Base-by-base conservation (phyloP, 108 stramenopile species). In the Pseudonitzschia pungens region DNA sequence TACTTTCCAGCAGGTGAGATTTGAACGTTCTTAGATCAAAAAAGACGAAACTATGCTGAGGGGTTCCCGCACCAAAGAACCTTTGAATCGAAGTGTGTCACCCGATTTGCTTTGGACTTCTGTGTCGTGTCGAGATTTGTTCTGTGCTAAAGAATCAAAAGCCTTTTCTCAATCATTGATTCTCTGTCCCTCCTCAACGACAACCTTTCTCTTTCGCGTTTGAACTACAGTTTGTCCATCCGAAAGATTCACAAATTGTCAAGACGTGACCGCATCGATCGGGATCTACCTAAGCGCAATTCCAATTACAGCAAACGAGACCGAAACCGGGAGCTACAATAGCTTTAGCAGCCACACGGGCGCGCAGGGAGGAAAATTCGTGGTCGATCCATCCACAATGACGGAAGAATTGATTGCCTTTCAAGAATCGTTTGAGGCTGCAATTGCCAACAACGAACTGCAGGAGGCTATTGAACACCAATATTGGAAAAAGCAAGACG, bases 1-100 rank as follows among this genome's bases (percentile, higher is more conserved):
- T 67, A 50, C 45, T 67, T 67, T 48, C 45, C 66, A 10, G 42
- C 66, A 28, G 21, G 66, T 67, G 36, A 67, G 66, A 50, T 50
- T 67, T 48, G n/a, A 48, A 62, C 40, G 21, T 54, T n/a, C n/a
- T n/a, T n/a, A n/a, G n/a, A n/a, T n/a, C n/a, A n/a, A n/a, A n/a
- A n/a, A n/a, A n/a, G n/a, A n/a, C n/a, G n/a, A n/a, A n/a, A n/a
- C n/a, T n/a, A n/a, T n/a, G n/a, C n/a, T n/a, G n/a, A n/a, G n/a
- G n/a, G n/a, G n/a, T n/a, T n/a, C n/a, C n/a, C n/a, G n/a, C n/a
- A n/a, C n/a, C n/a, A n/a, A n/a, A n/a, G n/a, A n/a, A n/a, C n/a
- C n/a, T n/a, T 8, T 22, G 57, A 58, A 58, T 36, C 36, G 2
- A 2, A 6, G 36, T 6, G 36, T 36, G 6, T 36, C 36, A 6